Evolutionary conservation across 2,329 filamentous ascomycete genomes (phyloP), one percentile per base, ranked within the genome.

Genomic region (Microdochium trichocladiopsis): DNA sequence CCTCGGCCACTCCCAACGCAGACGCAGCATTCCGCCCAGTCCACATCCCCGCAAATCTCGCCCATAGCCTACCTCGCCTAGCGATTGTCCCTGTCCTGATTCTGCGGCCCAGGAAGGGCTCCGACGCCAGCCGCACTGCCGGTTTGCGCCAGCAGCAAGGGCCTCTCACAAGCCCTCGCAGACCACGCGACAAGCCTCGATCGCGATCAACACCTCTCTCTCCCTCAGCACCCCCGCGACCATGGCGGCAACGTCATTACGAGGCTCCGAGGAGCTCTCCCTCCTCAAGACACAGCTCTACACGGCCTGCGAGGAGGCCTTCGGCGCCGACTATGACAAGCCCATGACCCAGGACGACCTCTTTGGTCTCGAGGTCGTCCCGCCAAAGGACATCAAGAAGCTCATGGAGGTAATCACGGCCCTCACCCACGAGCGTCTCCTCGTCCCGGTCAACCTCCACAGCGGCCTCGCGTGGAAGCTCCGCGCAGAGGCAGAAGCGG

Each of bases 341-440:
- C 66, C 80, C 50, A 84, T 84, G 65, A 76, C 74, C 12, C 82
- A 86, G 62, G 72, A 77, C 33, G 80, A 84, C 58, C 69, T 86
- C 37, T 67, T 81, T 53, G 74, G 74, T 24, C 72, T 84, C 53
- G 74, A 76, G 53, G 72, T 85, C 56, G 76, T 85, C 49, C 79
- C 81, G 4, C 75, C 78, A 49, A 71, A 77, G 55, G 77, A 84
- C 63, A 66, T 82, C 56, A 66, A 73, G 61, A 72, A 78, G 48
- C 75, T 86, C 22, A 65, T 82, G 52, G 69, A 71, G 51, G 76
- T 83, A 16, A 72, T 84, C 41, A 79, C 84, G 66, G 72, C 68
- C 31, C 74, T 86, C 50, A 77, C 76, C 54, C 72, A 82, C 60
- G 82, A 86, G 61, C 80, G 79, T 63, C 74, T 85, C 36, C 79